These are phyloP conservation scores for Amylocarpus encephaloides DNA, from an alignment of 2,329 filamentous ascomycete genomes.

Conservation along the genomic window DNA sequence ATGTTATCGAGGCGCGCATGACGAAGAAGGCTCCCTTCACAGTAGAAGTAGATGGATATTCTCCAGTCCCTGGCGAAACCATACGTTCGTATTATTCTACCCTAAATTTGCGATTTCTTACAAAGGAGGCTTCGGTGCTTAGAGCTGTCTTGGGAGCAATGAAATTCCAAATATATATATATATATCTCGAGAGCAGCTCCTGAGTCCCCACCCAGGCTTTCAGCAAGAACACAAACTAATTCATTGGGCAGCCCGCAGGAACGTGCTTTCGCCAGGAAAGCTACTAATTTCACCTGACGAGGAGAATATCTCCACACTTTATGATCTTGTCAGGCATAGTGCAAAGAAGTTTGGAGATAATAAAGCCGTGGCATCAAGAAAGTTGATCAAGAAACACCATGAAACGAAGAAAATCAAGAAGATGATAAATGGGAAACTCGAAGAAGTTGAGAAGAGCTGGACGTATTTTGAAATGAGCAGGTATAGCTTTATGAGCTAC, in stretches of 20 bases:
- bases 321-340: slow-evolving; percentile 67
- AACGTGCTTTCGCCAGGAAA: slow-evolving; percentile 49
- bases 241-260: slow-evolving; percentile 39
- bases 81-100: slow-evolving; percentile 34
- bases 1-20: slow-evolving; percentile 16
- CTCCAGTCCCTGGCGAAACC: slow-evolving; percentile 56
- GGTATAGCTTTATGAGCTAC: slow-evolving; percentile 69
- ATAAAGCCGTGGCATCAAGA: slow-evolving; percentile 59
- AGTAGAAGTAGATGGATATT: slow-evolving; percentile 50
- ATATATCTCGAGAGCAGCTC: no score
- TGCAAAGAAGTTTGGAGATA: slow-evolving; percentile 55
- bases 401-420: slow-evolving; percentile 83
- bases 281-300: slow-evolving; percentile 39
- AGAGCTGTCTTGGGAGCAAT: no score
- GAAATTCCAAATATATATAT: no score
- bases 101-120: no score
- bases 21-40: slow-evolving; percentile 48
- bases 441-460: slow-evolving; percentile 76
- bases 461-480: slow-evolving; percentile 76
- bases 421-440: slow-evolving; percentile 72
- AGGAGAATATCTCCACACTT: slow-evolving; percentile 40
- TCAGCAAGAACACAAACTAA: no score
- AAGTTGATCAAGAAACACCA: slow-evolving; percentile 67
- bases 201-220: no score
- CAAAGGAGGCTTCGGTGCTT: no score